These are phyloP conservation scores for Raphanus raphanistrum DNA, from an alignment of 345 rosid species.

Conservation along the genomic window DNA sequence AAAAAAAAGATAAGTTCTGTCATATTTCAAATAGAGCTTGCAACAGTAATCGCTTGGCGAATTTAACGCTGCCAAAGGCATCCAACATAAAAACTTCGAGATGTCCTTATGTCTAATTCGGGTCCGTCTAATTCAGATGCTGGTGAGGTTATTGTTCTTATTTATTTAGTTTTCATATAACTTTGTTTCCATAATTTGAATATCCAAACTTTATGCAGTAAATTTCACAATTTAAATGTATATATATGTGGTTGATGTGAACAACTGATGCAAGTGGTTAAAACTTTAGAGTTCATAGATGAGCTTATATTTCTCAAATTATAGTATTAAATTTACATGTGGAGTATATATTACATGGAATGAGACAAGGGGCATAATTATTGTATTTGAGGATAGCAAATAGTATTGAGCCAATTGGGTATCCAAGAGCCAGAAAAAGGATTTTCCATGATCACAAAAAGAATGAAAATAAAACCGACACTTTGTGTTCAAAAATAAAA, in stretches of 20 bases:
- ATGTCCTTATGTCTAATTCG: background rate
- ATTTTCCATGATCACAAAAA: background rate
- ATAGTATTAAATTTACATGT: background rate
- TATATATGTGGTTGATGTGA: background rate
- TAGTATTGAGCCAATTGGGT: slow-evolving; percentile 33
- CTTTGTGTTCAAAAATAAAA: background rate
- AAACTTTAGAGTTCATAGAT: background rate
- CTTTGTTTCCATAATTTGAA: background rate
- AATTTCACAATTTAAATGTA: background rate
- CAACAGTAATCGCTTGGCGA: no score
- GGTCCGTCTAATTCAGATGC: background rate
- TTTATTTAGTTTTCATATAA: background rate
- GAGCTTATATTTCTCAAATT: background rate
- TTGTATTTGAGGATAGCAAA: slow-evolving; percentile 21
- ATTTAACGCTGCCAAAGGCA: no score
- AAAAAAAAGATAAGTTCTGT: background rate
- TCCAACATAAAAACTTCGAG: background rate
- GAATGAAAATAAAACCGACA: background rate
- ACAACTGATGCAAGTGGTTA: slow-evolving; percentile 8
- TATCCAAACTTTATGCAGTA: background rate
- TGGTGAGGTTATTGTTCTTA: background rate
- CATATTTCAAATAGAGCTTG: background rate
- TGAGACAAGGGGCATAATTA: slow-evolving; percentile 22
- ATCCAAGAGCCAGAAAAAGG: slow-evolving; percentile 33
- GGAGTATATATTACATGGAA: slow-evolving; percentile 30